Conservation (phyloP, 768 basidiomycete genomes). For the Boletellus sp. region DNA sequence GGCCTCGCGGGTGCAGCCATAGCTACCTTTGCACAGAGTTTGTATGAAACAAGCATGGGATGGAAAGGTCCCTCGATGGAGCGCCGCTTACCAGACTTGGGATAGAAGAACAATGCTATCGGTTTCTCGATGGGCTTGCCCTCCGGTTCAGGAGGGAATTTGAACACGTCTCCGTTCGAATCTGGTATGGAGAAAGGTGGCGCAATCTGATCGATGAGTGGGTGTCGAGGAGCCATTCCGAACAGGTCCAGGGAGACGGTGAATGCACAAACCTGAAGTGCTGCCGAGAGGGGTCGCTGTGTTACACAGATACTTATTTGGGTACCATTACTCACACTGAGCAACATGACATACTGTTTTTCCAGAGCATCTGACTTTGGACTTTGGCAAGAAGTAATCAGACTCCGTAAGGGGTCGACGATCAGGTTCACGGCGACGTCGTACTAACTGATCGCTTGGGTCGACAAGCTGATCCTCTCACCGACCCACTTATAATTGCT, state of each 20-base stretch:
- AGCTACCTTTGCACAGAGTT: conserved; percentile 46
- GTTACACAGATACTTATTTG: neutral
- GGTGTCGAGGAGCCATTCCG: conserved; percentile 41
- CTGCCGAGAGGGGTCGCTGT: neutral
- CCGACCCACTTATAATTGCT: too few relatives aligned
- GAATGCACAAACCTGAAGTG: neutral
- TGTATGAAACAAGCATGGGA: neutral
- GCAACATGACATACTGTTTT: too few relatives aligned
- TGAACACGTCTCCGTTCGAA: conserved; percentile 57
- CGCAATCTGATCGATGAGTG: conserved; percentile 60
- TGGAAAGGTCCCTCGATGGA: conserved; percentile 1
- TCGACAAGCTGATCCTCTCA: too few relatives aligned
- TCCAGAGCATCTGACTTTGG: too few relatives aligned
- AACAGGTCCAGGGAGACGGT: neutral
- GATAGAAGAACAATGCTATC: conserved; percentile 76
- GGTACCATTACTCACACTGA: neutral
- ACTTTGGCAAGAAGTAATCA: too few relatives aligned
- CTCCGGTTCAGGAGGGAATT: conserved; percentile 54
- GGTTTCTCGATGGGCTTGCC: conserved; percentile 42
- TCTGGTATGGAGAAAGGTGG: conserved; percentile 65
- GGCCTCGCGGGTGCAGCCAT: conserved; percentile 78
- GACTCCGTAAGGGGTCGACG: too few relatives aligned
- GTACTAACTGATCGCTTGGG: too few relatives aligned
- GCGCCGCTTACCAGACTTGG: conserved; percentile 52
- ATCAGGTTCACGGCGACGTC: too few relatives aligned